phyloP scores from a whole-genome alignment of 768 basidiomycete genomes.

The Vararia minispora region DNA sequence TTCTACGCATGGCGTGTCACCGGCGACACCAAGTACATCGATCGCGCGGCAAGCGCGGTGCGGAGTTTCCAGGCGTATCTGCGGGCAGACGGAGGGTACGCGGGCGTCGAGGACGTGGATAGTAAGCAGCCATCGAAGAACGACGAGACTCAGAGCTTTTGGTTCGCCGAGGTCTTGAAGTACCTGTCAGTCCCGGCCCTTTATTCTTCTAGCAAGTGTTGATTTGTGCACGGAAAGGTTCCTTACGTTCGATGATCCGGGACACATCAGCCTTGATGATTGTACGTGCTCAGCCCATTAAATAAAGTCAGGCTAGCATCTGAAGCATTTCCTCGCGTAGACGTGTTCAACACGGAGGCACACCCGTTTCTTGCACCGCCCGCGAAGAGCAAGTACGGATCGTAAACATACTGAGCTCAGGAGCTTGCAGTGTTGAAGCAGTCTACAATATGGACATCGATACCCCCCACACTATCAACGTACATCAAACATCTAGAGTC shows the following conservation, averaged over 20 bases:
- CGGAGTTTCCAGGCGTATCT: constrained; percentile 48
- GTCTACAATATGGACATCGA: too few relatives aligned
- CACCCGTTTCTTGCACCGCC: constrained; percentile 8
- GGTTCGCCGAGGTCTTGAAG: constrained; percentile 70
- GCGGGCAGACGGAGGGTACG: constrained; percentile 34
- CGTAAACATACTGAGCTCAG: too few relatives aligned
- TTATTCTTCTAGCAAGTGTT: not conserved
- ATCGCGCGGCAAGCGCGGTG: constrained; percentile 50
- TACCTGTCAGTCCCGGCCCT: constrained; percentile 40
- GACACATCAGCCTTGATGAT: constrained; percentile 49
- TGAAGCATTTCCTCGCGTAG: too few relatives aligned
- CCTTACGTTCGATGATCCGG: constrained; percentile 65
- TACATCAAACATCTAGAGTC: too few relatives aligned
- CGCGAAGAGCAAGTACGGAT: constrained; percentile 25
- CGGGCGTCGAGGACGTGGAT: constrained; percentile 48
- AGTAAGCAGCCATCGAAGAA: constrained; percentile 27
- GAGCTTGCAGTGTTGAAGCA: too few relatives aligned
- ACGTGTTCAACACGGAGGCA: constrained; percentile 29
- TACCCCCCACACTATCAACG: too few relatives aligned
- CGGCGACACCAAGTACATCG: constrained; percentile 55
- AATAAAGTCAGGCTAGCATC: not conserved
- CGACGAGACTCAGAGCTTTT: constrained; percentile 61
- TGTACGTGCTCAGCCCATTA: constrained; percentile 32
- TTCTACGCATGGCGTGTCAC: constrained; percentile 72
- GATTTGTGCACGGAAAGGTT: constrained; percentile 28